Evolutionary conservation across 78 protist genomes (phyloP), one percentile per base, ranked within the genome.

Genomic region (Cyanophora paradoxa): DNA sequence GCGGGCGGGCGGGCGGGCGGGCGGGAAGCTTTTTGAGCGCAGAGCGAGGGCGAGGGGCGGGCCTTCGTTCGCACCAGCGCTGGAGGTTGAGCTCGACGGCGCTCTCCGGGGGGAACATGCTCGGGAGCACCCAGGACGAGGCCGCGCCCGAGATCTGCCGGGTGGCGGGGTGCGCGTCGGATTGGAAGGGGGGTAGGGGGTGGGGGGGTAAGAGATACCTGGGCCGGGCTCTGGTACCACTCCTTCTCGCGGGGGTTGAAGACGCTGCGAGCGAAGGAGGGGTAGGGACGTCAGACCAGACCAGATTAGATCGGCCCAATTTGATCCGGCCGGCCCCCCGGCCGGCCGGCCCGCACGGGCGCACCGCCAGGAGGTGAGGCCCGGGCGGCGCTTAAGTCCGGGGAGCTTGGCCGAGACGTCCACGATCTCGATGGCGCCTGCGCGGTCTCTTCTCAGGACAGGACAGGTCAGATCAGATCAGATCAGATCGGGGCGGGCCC

Each of bases 331-430:
- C 28, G 36, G 28, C 10, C 58, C 10, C 50, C 19, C 42, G 2
- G 40, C 24, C 64, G 44, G 4, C 3, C 24, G 16, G 4, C 42
- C 1, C 71, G 16, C 11, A 13, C 16, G 48, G 13, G n/a, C 13
- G n/a, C n/a, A n/a, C n/a, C n/a, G n/a, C 97, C 97, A 95, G 22
- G 54, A 10, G 13, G 61, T n/a, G 39, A 93, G 24, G 24, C 97
- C 98, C 0, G 57, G 58, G 4, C 67, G 37, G 44, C 91, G 63
- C 22, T 20, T 24, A 39, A 93, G 61, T 8, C 30, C 63, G 3
- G 93, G 92, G 31, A 91, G 74, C 54, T 48, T 57, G 31, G 70
- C 42, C 7, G 82, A 40, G 37, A 46, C 71, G 66, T 95, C 97
- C n/a, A 93, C 87, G 13, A 95, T 37, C 56, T 74, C 68, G 30